Evolutionary conservation across 768 basidiomycete species (phyloP).

Genomic region (Mycena pura): DNA sequence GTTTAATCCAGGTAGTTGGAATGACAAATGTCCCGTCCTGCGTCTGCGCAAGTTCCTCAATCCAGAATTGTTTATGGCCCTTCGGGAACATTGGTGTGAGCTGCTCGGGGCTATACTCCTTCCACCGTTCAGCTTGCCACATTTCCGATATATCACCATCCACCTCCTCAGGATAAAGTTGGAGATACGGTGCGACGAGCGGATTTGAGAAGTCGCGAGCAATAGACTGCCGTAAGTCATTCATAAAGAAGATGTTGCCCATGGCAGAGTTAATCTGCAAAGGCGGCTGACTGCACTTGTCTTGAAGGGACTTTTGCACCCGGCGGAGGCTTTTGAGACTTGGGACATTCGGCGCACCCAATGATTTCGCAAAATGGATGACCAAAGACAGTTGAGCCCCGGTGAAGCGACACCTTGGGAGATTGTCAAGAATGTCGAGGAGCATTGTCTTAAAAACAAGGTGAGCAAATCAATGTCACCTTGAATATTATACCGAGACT

Average conservation of each 20-base stretch:
- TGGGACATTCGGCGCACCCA: slow-evolving; percentile 37
- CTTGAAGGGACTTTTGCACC: slow-evolving; percentile 27
- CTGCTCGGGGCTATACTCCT: slow-evolving; percentile 23
- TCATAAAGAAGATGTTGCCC: slow-evolving; percentile 8
- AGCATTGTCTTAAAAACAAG: slow-evolving; percentile 15
- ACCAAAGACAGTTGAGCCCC: slow-evolving; percentile 34
- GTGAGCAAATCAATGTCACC: too few species aligned
- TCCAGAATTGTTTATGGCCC: slow-evolving; percentile 32
- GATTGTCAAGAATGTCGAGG: slow-evolving; percentile 40
- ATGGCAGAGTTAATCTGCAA: slow-evolving; percentile 12
- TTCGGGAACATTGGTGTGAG: slow-evolving; percentile 32
- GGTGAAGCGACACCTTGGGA: slow-evolving; percentile 40
- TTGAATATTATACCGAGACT: too few species aligned
- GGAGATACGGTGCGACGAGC: slow-evolving; percentile 31
- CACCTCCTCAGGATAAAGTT: slow-evolving; percentile 36
- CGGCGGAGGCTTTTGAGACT: slow-evolving; percentile 31
- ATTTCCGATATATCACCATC: slow-evolving; percentile 37
- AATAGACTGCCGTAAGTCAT: slow-evolving; percentile 12
- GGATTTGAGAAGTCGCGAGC: slow-evolving; percentile 42
- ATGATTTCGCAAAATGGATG: slow-evolving; percentile 39
- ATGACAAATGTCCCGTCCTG: neutral
- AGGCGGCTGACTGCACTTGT: slow-evolving; percentile 21
- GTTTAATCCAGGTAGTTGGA: slow-evolving; percentile 2
- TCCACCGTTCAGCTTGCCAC: slow-evolving; percentile 41
- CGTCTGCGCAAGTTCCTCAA: slow-evolving; percentile 1